Evolutionary conservation across 2,329 filamentous ascomycete genomes (phyloP).

Genomic region (Colletotrichum orchidophilum): DNA sequence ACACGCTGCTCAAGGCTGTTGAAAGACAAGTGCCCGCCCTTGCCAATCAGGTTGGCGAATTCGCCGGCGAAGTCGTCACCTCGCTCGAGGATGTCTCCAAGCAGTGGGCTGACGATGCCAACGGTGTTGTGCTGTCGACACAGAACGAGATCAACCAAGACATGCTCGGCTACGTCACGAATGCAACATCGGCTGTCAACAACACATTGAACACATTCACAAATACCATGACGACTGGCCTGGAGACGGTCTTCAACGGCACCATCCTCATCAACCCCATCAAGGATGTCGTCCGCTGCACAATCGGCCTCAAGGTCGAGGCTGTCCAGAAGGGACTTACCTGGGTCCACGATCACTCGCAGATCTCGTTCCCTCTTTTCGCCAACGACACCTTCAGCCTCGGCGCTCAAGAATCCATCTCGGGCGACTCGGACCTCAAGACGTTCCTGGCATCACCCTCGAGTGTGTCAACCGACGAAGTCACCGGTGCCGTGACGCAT

Average conservation of each 20-base stretch:
- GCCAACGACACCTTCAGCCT: conserved; percentile 84
- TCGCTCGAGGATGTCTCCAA: conserved; percentile 77
- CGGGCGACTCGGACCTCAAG: conserved; percentile 67
- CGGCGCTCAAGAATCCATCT: conserved; percentile 72
- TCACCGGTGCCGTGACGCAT: conserved; percentile 77
- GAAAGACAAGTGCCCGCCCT: conserved; percentile 81
- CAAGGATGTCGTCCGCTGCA: conserved; percentile 81
- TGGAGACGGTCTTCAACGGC: conserved; percentile 82
- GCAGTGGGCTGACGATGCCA: conserved; percentile 81
- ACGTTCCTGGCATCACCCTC: conserved; percentile 83
- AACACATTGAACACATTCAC: conserved; percentile 86
- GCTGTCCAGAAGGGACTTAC: conserved; percentile 88
- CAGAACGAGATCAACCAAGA: conserved; percentile 85
- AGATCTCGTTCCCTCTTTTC: conserved; percentile 82
- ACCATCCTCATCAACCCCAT: conserved; percentile 84
- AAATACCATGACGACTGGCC: conserved; percentile 75
- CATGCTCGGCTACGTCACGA: conserved; percentile 87
- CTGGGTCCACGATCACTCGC: conserved; percentile 89
- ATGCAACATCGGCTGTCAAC: conserved; percentile 84
- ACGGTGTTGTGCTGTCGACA: conserved; percentile 74
- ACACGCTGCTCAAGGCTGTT: conserved; percentile 77
- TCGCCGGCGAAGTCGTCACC: conserved; percentile 80
- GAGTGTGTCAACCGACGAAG: conserved; percentile 79
- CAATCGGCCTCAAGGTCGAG: conserved; percentile 88
- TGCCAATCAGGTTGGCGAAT: conserved; percentile 77